Evolutionary conservation across 805 yeast species (phyloP), one percentile per base, ranked within the genome.

Genomic region (Clavispora santaluciae): DNA sequence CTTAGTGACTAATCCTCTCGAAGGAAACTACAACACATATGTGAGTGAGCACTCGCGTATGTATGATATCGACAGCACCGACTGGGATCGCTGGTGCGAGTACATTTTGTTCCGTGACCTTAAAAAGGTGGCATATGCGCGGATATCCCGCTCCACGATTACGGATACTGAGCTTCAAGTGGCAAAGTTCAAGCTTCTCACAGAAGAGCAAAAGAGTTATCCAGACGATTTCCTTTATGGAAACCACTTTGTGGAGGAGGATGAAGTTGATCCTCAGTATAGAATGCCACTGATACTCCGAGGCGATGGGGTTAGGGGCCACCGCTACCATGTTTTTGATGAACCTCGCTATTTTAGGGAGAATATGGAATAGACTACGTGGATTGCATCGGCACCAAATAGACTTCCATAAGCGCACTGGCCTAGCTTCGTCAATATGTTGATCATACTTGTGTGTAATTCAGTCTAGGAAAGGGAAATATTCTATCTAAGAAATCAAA

Each of bases 1-100:
- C 59, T 71, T 93, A 59, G 98, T 93, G 13, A 87, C 96, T 1
- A 78, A 75, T 25, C 98, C 99, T 10, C 67, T 78, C 36, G 76
- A 82, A 59, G 98, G 97, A 9, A 91, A 93, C 64, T 91, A 91
- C 71, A 83, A 86, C 66, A 89, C 89, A 2, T 88, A 88, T 63
- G 96, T 90, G 15, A 81, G 95, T 54, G 85, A 83, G 37, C 63
- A 70, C 50, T 80, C 91, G 1, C 86, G 95, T 23, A 87, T 93
- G 91, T 79, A 82, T 54, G 99, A 93, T 61, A 89, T 93, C 48
- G 99, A 93, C 61, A 83, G 90, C 33, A 71, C 83, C 6, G 97
- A 91, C 60, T 86, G 90, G 81, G 99, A 93, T 58, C 79, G 99
- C 67, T 93, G 99, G 99, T 93, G 99, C 66, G 95, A 93, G 67